These are phyloP conservation scores for Eucalyptus melliodora DNA, from an alignment of 345 rosid genomes.

Conservation along the genomic window DNA sequence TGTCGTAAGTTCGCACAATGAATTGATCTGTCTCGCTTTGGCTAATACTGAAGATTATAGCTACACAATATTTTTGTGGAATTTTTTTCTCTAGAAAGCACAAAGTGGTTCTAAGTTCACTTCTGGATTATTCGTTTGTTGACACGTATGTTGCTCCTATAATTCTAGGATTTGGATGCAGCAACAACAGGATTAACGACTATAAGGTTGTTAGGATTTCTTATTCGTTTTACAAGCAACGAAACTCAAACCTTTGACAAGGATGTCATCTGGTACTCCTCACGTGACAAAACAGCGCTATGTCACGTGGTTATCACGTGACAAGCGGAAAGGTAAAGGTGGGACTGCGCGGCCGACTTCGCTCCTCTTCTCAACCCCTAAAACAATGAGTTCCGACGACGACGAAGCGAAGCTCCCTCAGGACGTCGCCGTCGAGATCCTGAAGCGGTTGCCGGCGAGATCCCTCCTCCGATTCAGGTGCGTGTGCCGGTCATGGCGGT, in stretches of 20 bases:
- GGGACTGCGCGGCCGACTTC: not conserved
- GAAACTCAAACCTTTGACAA: not conserved
- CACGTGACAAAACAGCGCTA: not conserved
- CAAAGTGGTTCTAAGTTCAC: not conserved
- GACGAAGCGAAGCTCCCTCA: not conserved
- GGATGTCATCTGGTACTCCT: not conserved
- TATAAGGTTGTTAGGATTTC: not conserved
- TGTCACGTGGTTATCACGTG: not conserved
- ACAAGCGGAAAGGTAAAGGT: not conserved
- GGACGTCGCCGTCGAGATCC: not conserved
- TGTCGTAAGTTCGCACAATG: fast-evolving
- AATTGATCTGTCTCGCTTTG: not conserved
- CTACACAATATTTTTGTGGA: not conserved
- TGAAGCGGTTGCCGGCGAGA: not conserved
- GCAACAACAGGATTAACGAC: not conserved
- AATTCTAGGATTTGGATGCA: not conserved
- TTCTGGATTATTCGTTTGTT: not conserved
- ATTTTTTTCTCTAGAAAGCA: not conserved
- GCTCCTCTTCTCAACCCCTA: not conserved
- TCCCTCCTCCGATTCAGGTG: not conserved
- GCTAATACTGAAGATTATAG: not conserved
- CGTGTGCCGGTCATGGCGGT: not conserved
- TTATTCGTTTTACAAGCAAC: not conserved
- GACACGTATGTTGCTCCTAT: not conserved
- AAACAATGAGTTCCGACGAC: not conserved